These are phyloP conservation scores for Graphilbum fragrans DNA, from an alignment of 2,329 filamentous ascomycete genomes.

Conservation along the genomic window DNA sequence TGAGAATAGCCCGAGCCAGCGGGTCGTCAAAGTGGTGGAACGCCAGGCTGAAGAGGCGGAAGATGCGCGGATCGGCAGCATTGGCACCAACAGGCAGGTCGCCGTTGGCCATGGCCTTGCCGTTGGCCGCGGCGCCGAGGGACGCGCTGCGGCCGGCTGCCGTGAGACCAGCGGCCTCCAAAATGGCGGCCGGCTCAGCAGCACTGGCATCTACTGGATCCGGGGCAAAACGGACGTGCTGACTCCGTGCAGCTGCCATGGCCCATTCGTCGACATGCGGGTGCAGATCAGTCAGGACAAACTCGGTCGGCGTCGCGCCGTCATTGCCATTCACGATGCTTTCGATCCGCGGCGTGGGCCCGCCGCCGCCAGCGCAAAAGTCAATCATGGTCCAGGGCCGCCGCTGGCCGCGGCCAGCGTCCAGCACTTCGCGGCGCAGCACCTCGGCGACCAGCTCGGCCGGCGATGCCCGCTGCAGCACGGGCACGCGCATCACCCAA, in stretches of 20 bases:
- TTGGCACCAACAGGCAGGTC: too few relatives aligned
- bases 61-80: constrained; percentile 22
- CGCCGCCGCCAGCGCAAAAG: constrained; percentile 65
- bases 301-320: constrained; percentile 21
- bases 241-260: constrained; percentile 34
- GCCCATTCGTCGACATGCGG: constrained; percentile 52
- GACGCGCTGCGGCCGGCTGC: neutral
- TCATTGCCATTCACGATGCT: constrained; percentile 37
- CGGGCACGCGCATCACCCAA: constrained; percentile 48
- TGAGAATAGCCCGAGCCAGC: constrained; percentile 46
- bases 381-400: constrained; percentile 54
- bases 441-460: constrained; percentile 47
- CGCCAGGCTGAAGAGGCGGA: constrained; percentile 59
- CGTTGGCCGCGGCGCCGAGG: neutral
- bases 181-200: constrained; percentile 38
- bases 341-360: constrained; percentile 55
- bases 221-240: constrained; percentile 46
- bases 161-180: constrained; percentile 6
- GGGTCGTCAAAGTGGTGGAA: constrained; percentile 68
- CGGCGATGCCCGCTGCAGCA: constrained; percentile 44
- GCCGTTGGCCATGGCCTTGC: neutral
- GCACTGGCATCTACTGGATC: constrained; percentile 52
- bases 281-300: constrained; percentile 55
- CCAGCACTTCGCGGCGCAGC: constrained; percentile 22
- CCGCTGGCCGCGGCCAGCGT: constrained; percentile 24